Base-by-base conservation (phyloP, 345 rosid genomes). In the Euphorbia lathyris region DNA sequence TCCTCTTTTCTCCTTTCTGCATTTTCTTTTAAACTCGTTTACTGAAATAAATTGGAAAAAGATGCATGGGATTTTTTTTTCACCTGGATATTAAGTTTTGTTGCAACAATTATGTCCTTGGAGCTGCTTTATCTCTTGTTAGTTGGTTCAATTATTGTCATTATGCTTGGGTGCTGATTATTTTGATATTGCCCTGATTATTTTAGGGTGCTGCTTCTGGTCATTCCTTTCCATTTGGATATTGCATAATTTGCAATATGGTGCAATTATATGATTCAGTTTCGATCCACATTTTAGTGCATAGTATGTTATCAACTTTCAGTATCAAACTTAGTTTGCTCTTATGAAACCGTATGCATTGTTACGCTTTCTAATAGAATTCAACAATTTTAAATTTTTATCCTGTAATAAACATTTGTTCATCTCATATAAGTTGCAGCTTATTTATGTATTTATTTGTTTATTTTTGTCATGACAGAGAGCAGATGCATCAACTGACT, bases 401-500 rank as follows among this genome's bases (percentile, higher is more conserved):
- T 52, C 47, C 30, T 42, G 11, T 12, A 65, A 16, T 30, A 55
- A 30, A 56, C 17, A n/a, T n/a, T n/a, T n/a, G 42, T 3, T 29
- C 19, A 38, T 27, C 50, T 14, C 9, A 23, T 55, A 17, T 57
- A 42, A 56, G 45, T 58, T 64, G 4, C 19, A 22, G 34, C 55
- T 48, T 61, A 23, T 38, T 27, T 50, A 7, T 68, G n/a, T n/a
- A n/a, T n/a, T n/a, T n/a, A n/a, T n/a, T n/a, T n/a, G n/a, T n/a
- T n/a, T 62, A 26, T 65, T 78, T 38, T 58, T 58, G 68, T 63
- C 72, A 57, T 79, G 74, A 70, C 96, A 95, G 99, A 83, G 91
- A 74, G 97, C 90, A 68, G 99, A 95, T 86, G 97, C 97, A 52
- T 73, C 87, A 67, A 92, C 97, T 40, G 87, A 92, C 83, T 95